These are phyloP conservation scores for Apiospora hydei DNA, from an alignment of 2,329 filamentous ascomycete species.

Conservation along the genomic window DNA sequence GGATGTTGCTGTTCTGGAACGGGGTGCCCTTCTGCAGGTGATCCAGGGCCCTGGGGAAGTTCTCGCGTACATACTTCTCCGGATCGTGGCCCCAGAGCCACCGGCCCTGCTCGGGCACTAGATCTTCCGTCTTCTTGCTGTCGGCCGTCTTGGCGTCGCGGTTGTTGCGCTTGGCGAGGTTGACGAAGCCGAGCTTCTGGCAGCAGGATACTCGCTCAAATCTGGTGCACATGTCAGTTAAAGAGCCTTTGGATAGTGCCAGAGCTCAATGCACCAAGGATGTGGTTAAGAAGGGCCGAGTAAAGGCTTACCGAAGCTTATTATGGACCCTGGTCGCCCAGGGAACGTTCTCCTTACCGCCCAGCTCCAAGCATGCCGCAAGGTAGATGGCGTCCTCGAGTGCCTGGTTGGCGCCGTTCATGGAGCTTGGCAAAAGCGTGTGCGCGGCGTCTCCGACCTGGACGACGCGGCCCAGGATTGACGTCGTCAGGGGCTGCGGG, in stretches of 20 bases:
- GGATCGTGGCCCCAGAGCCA: constrained; percentile 37
- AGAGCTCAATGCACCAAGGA: too few relatives aligned
- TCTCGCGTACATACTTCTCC: constrained; percentile 43
- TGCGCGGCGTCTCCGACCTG: constrained; percentile 47
- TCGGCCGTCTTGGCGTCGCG: constrained; percentile 29
- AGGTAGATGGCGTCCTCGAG: constrained; percentile 47
- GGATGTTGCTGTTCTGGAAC: constrained; percentile 42
- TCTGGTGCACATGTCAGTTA: constrained; percentile 22
- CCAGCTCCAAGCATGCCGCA: constrained; percentile 40
- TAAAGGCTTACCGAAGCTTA: constrained; percentile 35
- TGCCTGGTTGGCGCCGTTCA: constrained; percentile 46
- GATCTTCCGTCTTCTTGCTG: constrained; percentile 18
- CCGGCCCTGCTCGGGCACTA: constrained; percentile 28
- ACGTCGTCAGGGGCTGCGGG: constrained; percentile 42
- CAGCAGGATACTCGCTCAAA: constrained; percentile 25
- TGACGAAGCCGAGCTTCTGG: constrained; percentile 27
- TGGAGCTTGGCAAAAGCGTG: constrained; percentile 44
- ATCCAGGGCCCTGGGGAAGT: constrained; percentile 34
- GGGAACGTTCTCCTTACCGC: constrained; percentile 34
- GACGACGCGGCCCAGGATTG: constrained; percentile 40
- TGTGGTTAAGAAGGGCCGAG: neutral
- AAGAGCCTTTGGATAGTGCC: too few relatives aligned
- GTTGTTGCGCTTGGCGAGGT: constrained; percentile 24
- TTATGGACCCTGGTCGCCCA: constrained; percentile 40
- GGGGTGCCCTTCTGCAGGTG: constrained; percentile 34